These are phyloP conservation scores for Saccharomycopsis schoenii DNA, from an alignment of 805 yeast species.

Conservation along the genomic window DNA sequence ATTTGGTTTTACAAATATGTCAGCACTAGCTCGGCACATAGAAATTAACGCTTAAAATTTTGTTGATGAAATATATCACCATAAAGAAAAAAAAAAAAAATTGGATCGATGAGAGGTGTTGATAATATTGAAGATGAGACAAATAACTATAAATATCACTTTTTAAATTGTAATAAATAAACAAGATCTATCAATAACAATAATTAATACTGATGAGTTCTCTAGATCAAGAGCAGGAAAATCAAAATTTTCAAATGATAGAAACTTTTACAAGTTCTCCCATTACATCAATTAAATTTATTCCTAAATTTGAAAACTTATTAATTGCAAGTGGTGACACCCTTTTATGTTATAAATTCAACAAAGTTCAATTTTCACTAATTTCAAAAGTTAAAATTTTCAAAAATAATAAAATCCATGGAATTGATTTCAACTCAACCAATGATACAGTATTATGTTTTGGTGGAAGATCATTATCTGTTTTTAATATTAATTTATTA, in stretches of 20 bases:
- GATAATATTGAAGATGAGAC: too few species aligned
- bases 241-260: neutral
- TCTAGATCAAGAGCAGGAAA: neutral
- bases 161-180: too few species aligned
- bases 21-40: too few species aligned
- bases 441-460: constrained; percentile 31
- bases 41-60: too few species aligned
- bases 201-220: neutral
- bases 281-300: neutral
- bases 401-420: constrained; percentile 71
- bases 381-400: constrained; percentile 35
- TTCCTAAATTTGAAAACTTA: neutral
- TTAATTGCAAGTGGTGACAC: neutral
- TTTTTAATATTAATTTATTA: constrained; percentile 29
- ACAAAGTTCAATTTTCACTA: too few species aligned
- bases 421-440: constrained; percentile 31
- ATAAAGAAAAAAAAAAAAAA: too few species aligned
- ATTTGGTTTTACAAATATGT: too few species aligned
- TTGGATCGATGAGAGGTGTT: neutral
- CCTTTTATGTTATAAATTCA: neutral
- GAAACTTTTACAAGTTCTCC: neutral
- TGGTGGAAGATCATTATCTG: constrained; percentile 66
- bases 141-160: too few species aligned
- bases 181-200: too few species aligned
- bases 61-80: too few species aligned